phyloP scores from a whole-genome alignment of 805 yeast species.

The Suhomyces tanzawaensis region DNA sequence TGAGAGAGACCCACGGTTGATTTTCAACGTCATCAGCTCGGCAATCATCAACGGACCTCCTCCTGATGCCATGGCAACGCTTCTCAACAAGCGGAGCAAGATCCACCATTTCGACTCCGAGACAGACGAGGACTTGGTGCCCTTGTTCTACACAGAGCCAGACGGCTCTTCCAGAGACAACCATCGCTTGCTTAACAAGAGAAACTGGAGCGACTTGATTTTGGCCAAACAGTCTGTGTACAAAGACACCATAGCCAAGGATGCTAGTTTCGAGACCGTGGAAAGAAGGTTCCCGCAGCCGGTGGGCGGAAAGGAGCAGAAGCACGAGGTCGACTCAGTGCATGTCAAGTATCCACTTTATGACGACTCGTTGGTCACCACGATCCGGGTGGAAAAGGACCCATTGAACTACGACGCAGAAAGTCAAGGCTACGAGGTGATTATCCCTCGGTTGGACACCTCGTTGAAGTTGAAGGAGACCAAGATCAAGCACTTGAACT shows the following conservation, averaged over 20 bases:
- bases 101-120: conserved; percentile 62
- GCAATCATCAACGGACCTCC: conserved; percentile 95
- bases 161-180: conserved; percentile 49
- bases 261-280: conserved; percentile 1
- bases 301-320: conserved; percentile 12
- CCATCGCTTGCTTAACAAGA: conserved; percentile 55
- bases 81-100: conserved; percentile 65
- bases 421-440: conserved; percentile 64
- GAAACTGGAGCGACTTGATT: conserved; percentile 73
- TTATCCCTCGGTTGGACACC: conserved; percentile 59
- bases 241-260: conserved; percentile 15
- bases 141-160: conserved; percentile 60
- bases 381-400: conserved; percentile 72
- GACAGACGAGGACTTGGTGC: conserved; percentile 81
- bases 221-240: conserved; percentile 41
- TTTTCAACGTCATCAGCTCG: conserved; percentile 81
- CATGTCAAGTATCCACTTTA: conserved; percentile 54
- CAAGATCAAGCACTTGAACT: conserved; percentile 31
- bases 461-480: conserved; percentile 29
- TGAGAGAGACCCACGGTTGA: conserved; percentile 68
- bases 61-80: conserved; percentile 76
- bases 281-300: conserved; percentile 44
- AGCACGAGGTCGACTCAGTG: conserved; percentile 19
- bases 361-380: conserved; percentile 58
- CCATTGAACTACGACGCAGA: conserved; percentile 44